Conservation (phyloP, 495 filamentous ascomycete genomes). For the Penicillium dipodomyicola region DNA sequence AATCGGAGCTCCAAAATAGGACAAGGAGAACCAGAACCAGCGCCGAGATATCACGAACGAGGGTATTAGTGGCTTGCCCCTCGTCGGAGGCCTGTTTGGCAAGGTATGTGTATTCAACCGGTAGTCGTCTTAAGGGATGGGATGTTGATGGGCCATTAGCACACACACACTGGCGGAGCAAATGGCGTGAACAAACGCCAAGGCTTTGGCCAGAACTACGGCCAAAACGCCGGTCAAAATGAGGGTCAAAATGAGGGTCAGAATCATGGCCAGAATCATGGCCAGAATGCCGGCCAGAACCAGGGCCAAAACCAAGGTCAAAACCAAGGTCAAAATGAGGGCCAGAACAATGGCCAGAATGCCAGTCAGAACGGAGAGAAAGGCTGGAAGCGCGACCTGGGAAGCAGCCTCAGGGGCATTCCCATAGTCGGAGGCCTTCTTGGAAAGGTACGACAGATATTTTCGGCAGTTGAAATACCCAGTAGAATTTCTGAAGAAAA, state of each 20-base stretch:
- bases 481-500: not conserved
- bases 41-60: not conserved
- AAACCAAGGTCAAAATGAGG: too few relatives aligned
- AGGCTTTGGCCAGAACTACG: conserved; percentile 10
- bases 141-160: conserved; percentile 8
- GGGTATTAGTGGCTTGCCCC: conserved; percentile 9
- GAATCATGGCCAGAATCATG: conserved; percentile 12
- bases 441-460: conserved; percentile 5
- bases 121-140: not conserved
- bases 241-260: conserved; percentile 10
- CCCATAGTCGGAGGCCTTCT: conserved; percentile 20
- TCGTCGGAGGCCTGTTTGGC: conserved; percentile 9
- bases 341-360: conserved; percentile 11
- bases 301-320: too few relatives aligned
- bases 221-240: conserved; percentile 16
- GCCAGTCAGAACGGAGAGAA: not conserved
- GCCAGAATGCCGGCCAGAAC: not conserved
- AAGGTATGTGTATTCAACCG: conserved; percentile 2
- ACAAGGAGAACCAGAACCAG: conserved; percentile 10
- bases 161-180: conserved; percentile 12
- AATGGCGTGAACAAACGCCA: conserved; percentile 15
- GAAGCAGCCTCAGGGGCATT: conserved; percentile 11
- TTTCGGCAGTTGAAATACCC: not conserved
- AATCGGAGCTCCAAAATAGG: not conserved
- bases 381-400: conserved; percentile 10